These are phyloP conservation scores for Quercus agrifolia DNA, from an alignment of 306 rosid genomes.

Conservation along the genomic window DNA sequence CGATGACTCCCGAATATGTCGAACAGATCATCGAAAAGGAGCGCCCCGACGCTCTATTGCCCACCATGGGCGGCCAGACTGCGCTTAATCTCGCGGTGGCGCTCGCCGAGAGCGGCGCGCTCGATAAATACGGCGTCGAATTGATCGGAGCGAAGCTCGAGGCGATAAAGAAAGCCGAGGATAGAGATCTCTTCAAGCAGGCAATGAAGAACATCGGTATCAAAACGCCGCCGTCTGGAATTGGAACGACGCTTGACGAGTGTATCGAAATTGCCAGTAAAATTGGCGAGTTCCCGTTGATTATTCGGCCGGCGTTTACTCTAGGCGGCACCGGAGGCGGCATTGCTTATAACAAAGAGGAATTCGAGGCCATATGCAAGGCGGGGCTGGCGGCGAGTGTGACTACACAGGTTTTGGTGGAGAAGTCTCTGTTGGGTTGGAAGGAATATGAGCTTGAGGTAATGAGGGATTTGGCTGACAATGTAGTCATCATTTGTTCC, in stretches of 20 bases:
- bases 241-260: slow-evolving; percentile 53
- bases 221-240: slow-evolving; percentile 83
- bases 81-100: slow-evolving; percentile 87
- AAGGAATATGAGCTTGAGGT: slow-evolving; percentile 99
- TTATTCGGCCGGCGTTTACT: slow-evolving; percentile 81
- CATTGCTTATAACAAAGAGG: slow-evolving; percentile 81
- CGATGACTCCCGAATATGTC: slow-evolving; percentile 89
- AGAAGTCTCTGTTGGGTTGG: slow-evolving; percentile 94
- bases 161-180: slow-evolving; percentile 88
- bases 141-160: slow-evolving; percentile 95
- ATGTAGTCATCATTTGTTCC: slow-evolving; percentile 91
- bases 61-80: slow-evolving; percentile 98
- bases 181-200: slow-evolving; percentile 79
- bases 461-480: slow-evolving; percentile 96
- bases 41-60: slow-evolving; percentile 86
- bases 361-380: slow-evolving; percentile 82
- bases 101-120: slow-evolving; percentile 70
- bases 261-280: slow-evolving; percentile 52
- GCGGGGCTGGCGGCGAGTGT: slow-evolving; percentile 82
- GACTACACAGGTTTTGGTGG: slow-evolving; percentile 83
- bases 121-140: slow-evolving; percentile 67
- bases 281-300: slow-evolving; percentile 78
- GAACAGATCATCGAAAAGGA: slow-evolving; percentile 80
- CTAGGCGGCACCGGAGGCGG: slow-evolving; percentile 97
- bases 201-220: slow-evolving; percentile 90